Percentiles rank a stretch among this genome's conserved stretches.
These are phyloP conservation scores for Aspergillus pseudoglaucus DNA, from an alignment of 2,329 filamentous ascomycete species.

Conservation along the genomic window DNA sequence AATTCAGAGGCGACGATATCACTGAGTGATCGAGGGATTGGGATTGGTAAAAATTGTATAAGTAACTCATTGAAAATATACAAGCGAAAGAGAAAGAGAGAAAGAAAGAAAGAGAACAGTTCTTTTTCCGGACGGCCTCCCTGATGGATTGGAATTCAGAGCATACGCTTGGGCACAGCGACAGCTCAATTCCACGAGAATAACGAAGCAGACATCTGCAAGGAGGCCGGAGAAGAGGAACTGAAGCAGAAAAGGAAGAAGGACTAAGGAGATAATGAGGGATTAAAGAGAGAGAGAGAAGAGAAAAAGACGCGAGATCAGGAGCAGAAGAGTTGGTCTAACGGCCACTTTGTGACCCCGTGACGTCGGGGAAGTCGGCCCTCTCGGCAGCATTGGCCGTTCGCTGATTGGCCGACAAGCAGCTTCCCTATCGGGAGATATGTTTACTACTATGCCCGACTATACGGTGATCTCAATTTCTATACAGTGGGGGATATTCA, in stretches of 20 bases:
- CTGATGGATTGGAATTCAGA: conserved; percentile 5
- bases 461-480: background rate
- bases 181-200: conserved; percentile 8
- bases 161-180: conserved; percentile 9
- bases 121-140: conserved; percentile 8
- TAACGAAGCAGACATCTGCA: background rate
- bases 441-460: conserved; percentile 7
- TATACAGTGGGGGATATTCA: background rate
- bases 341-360: conserved; percentile 11
- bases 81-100: conserved; percentile 2
- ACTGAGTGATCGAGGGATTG: background rate
- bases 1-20: background rate
- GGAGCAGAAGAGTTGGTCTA: conserved; percentile 1
- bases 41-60: conserved; percentile 1
- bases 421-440: conserved; percentile 10
- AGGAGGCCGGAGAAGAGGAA: background rate
- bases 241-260: background rate
- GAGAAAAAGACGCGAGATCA: background rate
- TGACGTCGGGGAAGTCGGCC: conserved; percentile 28
- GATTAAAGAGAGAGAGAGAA: conserved; percentile 1
- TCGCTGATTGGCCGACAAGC: conserved; percentile 21
- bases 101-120: background rate
- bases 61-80: conserved; percentile 10
- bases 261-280: background rate
- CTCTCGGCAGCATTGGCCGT: conserved; percentile 18